Conservation (phyloP, 2,329 filamentous ascomycete species). For the Hysterium pulicare region DNA sequence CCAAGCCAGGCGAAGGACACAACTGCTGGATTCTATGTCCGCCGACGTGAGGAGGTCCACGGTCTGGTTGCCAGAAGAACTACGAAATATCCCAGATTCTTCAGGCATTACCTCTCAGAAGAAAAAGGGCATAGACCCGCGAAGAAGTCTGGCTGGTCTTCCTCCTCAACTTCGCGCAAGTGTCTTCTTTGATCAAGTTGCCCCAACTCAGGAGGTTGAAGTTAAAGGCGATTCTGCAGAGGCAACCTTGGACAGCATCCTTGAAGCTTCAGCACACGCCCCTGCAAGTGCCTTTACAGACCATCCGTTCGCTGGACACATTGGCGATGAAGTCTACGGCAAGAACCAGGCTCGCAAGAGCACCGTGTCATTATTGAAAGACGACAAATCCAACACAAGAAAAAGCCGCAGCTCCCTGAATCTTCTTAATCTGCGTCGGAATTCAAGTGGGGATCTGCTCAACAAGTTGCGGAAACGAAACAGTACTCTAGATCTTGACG, state of each 20-base stretch:
- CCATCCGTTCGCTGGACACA: slow-evolving; percentile 74
- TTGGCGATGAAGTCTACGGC: slow-evolving; percentile 74
- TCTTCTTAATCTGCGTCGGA: slow-evolving; percentile 36
- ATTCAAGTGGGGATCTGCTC: slow-evolving; percentile 33
- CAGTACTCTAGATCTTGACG: slow-evolving; percentile 36
- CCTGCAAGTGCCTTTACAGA: slow-evolving; percentile 91
- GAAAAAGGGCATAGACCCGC: slow-evolving; percentile 26
- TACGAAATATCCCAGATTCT: slow-evolving; percentile 9
- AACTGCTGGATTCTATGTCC: slow-evolving; percentile 65
- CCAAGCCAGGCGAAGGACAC: slow-evolving; percentile 68
- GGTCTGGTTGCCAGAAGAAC: slow-evolving; percentile 38
- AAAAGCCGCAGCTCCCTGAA: slow-evolving; percentile 38
- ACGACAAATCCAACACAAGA: slow-evolving; percentile 10
- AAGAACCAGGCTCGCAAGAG: slow-evolving; percentile 41
- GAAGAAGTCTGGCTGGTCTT: slow-evolving; percentile 52
- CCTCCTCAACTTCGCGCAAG: slow-evolving; percentile 88
- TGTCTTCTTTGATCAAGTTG: slow-evolving; percentile 77
- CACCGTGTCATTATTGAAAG: slow-evolving; percentile 24
- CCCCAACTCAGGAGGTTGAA: slow-evolving; percentile 53
- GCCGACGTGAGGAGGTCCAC: slow-evolving; percentile 53
- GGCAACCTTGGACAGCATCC: slow-evolving; percentile 82
- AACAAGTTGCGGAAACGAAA: slow-evolving; percentile 42
- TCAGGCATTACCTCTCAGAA: slow-evolving; percentile 10
- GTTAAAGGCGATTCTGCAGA: slow-evolving; percentile 76
- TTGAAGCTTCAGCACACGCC: slow-evolving; percentile 83